Conservation (phyloP, 768 basidiomycete species). For the Auricularia heimuer region DNA sequence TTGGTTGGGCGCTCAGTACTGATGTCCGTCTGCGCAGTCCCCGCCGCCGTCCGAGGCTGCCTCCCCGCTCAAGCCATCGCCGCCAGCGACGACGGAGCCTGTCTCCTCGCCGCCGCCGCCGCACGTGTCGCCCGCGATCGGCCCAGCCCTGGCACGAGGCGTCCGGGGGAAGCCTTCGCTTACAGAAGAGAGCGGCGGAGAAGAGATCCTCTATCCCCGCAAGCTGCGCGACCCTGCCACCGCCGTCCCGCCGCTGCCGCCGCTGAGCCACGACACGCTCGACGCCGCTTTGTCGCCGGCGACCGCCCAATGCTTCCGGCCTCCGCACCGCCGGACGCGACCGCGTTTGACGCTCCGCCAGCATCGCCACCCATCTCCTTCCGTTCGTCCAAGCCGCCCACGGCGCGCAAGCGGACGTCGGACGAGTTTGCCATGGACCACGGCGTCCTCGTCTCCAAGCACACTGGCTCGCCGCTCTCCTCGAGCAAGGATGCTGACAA, state of each 20-base stretch:
- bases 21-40: constrained; percentile 5
- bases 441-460: constrained; percentile 49
- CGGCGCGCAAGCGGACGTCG: constrained; percentile 65
- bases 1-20: constrained; percentile 4
- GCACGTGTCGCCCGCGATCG: constrained; percentile 42
- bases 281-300: constrained; percentile 2
- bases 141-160: constrained; percentile 4
- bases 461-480: constrained; percentile 14
- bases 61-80: background rate
- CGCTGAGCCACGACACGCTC: constrained; percentile 9
- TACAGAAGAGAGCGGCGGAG: constrained; percentile 79
- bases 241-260: constrained; percentile 14
- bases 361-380: constrained; percentile 63
- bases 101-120: background rate
- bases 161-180: constrained; percentile 40
- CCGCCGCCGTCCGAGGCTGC: background rate
- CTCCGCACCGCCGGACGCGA: constrained; percentile 24
- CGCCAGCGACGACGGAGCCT: background rate
- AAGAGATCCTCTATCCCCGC: constrained; percentile 82
- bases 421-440: constrained; percentile 75
- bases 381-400: constrained; percentile 28
- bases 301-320: constrained; percentile 16
- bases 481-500: constrained; percentile 27
- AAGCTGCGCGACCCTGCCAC: constrained; percentile 26
- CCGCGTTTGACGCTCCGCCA: constrained; percentile 19